Evolutionary conservation across 495 filamentous ascomycete genomes (phyloP), one percentile per base, ranked within the genome.

Genomic region (Neurospora sp.): DNA sequence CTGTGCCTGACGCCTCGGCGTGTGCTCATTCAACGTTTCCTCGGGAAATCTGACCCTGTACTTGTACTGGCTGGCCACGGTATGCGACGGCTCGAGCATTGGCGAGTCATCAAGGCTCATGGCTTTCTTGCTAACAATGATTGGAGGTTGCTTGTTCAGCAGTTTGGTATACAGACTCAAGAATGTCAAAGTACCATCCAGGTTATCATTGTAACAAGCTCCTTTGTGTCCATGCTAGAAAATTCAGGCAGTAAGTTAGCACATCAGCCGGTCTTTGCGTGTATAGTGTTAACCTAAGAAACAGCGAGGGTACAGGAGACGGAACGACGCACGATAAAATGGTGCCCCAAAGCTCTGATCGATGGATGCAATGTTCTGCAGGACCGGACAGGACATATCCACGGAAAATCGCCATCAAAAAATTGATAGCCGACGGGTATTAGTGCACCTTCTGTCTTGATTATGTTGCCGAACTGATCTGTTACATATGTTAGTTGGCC

Each of bases 311-410:
- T 22, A 20, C 16, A 40, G 5, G 14, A n/a, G 27, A 38, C 4
- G 47, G 47, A 42, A 22, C 5, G 20, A 74, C 78, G 10, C n/a
- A 77, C 78, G 69, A 70, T 72, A 45, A 78, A 81, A 35, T 81
- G 80, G 37, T 70, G 70, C 14, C 75, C 75, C 20, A 81, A 42
- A 5, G 78, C 76, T 1, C 9, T 9, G 0, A 81, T 65, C 4
- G 35, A 71, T 6, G 73, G 27, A 14, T 77, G 75, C 39, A 76
- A 1, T 27, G 68, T 70, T 14, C 78, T 71, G 70, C 80, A 81
- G 2, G 75, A 77, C 12, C 80, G 72, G 3, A 80, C 61, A 4
- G 80, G 78, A 65, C 80, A 81, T 38, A 80, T 74, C 78, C 80
- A 81, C 3, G 76, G 77, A 44, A 72, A 74, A 2, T 71, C 39